Evolutionary conservation across 2,329 filamentous ascomycete genomes (phyloP), one percentile per base, ranked within the genome.

Genomic region (Setomelanomma holmii): DNA sequence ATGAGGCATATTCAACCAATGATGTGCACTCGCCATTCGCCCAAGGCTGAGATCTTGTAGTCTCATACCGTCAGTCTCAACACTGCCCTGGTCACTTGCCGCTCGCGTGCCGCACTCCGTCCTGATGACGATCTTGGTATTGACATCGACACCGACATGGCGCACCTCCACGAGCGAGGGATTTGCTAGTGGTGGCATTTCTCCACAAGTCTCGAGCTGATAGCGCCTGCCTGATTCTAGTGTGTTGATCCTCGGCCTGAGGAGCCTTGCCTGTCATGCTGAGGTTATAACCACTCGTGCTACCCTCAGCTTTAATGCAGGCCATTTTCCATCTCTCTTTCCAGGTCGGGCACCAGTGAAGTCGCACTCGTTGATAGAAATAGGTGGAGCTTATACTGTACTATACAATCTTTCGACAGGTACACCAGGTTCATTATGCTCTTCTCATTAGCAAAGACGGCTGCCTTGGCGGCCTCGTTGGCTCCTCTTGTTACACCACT

Each of bases 131-230:
- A 55, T 57, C 53, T 51, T 49, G 46, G 45, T 19, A 49, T 46
- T 58, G 24, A 45, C 55, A 54, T 53, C 52, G 33, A 51, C 55
- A 54, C 54, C 52, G 33, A 51, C 36, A 43, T 40, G 43, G 45
- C 47, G 49, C 36, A 43, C 36, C 49, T 46, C 39, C 35, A 52
- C 49, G 55, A 55, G 56, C n/a, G n/a, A 47, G 40, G 52, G 36
- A 60, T 53, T 50, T 60, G 39, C 52, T 58, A 55, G 56, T 61
- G 49, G 52, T 62, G 58, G 56, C 45, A 63, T 46, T 50, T 58
- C 45, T 64, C 52, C 53, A 64, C 58, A 55, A 44, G n/a, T n/a
- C n/a, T 43, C 24, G 30, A 49, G 30, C 51, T 60, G 49, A 51
- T 54, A 47, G 42, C 46, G 45, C 40, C 47, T 39, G 49, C 44